Evolutionary conservation across 495 filamentous ascomycete genomes (phyloP).

Genomic region (Thermothielavioides terrestris): DNA sequence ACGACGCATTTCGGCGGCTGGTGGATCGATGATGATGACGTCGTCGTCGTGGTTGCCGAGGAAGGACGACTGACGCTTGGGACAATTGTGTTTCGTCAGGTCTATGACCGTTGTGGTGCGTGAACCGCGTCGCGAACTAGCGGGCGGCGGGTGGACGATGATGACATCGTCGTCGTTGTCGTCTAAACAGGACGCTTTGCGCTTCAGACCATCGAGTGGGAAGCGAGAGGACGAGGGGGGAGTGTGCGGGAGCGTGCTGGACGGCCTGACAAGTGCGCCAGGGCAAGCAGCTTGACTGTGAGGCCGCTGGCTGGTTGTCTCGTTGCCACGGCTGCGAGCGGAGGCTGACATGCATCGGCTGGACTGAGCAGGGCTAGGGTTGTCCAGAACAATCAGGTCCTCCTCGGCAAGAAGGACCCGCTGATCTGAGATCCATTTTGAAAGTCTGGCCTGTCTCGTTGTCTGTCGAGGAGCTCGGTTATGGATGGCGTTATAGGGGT

Average conservation of each 20-base stretch:
- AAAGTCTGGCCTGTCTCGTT: not conserved
- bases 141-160: not conserved
- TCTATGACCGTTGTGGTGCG: not conserved
- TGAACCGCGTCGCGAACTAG: not conserved
- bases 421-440: not conserved
- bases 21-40: slow-evolving; percentile 2
- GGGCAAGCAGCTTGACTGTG: not conserved
- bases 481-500: not conserved
- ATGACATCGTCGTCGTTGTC: not conserved
- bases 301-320: not conserved
- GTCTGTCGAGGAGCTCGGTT: not conserved
- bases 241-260: not conserved
- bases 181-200: not conserved
- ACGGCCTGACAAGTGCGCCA: not conserved
- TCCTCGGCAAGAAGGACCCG: not conserved
- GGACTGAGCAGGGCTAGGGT: not conserved
- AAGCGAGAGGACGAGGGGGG: not conserved
- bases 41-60: slow-evolving; percentile 1
- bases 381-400: not conserved
- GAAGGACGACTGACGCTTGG: not conserved
- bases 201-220: not conserved
- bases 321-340: not conserved
- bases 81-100: not conserved
- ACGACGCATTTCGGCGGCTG: not conserved
- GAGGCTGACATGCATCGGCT: not conserved